These are phyloP conservation scores for Catenaria anguillulae DNA, from an alignment of 371 early-diverging fungal species.

Conservation along the genomic window DNA sequence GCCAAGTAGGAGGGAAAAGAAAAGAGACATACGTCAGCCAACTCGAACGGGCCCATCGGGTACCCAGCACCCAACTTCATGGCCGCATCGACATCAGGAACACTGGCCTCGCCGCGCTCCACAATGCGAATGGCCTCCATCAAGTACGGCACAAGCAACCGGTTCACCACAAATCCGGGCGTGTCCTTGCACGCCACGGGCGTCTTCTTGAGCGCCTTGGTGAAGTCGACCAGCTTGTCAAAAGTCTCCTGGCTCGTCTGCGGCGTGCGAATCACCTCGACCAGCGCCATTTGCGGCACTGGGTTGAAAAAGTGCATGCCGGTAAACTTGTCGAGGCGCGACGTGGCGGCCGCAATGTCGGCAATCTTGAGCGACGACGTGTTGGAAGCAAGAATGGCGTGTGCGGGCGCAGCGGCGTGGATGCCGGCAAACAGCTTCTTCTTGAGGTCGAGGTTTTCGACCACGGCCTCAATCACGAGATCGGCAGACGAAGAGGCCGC, in stretches of 20 bases:
- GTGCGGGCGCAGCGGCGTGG: conserved; percentile 51
- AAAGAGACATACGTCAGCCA: conserved; percentile 54
- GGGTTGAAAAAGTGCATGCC: conserved; percentile 96
- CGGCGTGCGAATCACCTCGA: conserved; percentile 72
- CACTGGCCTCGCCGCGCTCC: conserved; percentile 77
- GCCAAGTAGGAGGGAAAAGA: not conserved
- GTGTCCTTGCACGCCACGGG: conserved; percentile 92
- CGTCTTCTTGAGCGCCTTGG: conserved; percentile 60
- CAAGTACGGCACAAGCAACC: conserved; percentile 89
- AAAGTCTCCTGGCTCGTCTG: conserved; percentile 44
- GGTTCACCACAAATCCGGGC: conserved; percentile 96
- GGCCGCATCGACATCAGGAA: conserved; percentile 81
- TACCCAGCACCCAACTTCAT: conserved; percentile 97
- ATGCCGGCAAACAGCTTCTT: conserved; percentile 53
- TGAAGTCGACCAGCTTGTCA: conserved; percentile 43
- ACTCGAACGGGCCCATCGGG: conserved; percentile 95
- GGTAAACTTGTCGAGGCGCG: conserved; percentile 46
- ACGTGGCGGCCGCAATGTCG: conserved; percentile 56
- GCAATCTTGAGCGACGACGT: conserved; percentile 77
- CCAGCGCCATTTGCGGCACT: conserved; percentile 93
- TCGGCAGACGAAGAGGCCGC: conserved; percentile 42
- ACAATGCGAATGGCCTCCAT: conserved; percentile 80
- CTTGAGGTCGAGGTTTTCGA: conserved; percentile 81
- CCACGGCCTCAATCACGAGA: conserved; percentile 85
- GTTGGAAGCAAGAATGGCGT: conserved; percentile 75